These are phyloP conservation scores for Pseudomicrostroma phylloplanum DNA, from an alignment of 1,284 basidiomycete genomes.

Conservation along the genomic window DNA sequence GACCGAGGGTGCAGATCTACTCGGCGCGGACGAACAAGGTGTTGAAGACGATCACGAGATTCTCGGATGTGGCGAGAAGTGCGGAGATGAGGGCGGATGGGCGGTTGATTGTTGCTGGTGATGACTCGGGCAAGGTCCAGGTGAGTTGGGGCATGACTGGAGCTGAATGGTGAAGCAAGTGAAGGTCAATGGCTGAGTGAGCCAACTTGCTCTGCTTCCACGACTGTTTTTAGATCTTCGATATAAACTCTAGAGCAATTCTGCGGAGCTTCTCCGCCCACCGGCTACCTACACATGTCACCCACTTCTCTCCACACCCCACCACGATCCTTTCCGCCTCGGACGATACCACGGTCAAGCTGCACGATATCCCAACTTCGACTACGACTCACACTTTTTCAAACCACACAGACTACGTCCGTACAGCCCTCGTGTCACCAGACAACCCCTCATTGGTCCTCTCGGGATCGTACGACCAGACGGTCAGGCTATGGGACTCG, in stretches of 20 bases:
- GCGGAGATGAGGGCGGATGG: slow-evolving; percentile 69
- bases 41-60: slow-evolving; percentile 89
- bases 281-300: slow-evolving; percentile 89
- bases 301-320: slow-evolving; percentile 76
- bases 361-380: slow-evolving; percentile 94
- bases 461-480: slow-evolving; percentile 90
- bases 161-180: not conserved
- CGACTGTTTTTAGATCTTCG: slow-evolving; percentile 66
- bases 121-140: slow-evolving; percentile 88
- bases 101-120: slow-evolving; percentile 87
- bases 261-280: slow-evolving; percentile 85
- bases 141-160: slow-evolving; percentile 52
- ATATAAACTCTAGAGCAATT: slow-evolving; percentile 88
- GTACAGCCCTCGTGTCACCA: slow-evolving; percentile 77
- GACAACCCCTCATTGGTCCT: slow-evolving; percentile 77
- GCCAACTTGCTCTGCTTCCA: slow-evolving; percentile 2
- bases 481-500: slow-evolving; percentile 80
- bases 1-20: slow-evolving; percentile 89
- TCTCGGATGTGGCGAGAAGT: slow-evolving; percentile 85
- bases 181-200: not conserved
- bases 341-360: slow-evolving; percentile 85
- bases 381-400: slow-evolving; percentile 70
- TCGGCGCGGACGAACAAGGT: slow-evolving; percentile 90
- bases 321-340: slow-evolving; percentile 88
- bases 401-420: slow-evolving; percentile 89